Evolutionary conservation across 1,139 yeast species (phyloP).

Genomic region (Schwanniomyces etchellsii): DNA sequence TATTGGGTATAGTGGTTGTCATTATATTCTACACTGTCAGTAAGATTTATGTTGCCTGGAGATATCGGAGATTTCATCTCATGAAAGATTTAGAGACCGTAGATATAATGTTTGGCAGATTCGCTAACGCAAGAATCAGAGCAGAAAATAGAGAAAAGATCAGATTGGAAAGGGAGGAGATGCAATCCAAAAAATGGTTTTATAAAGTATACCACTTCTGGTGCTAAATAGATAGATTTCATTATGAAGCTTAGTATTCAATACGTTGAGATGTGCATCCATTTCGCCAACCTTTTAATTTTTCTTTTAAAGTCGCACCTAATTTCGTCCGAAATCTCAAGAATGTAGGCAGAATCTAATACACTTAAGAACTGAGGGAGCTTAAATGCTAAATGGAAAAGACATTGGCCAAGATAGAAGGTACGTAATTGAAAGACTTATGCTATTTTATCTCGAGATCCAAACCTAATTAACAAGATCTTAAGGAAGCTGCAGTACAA

Average conservation of each 20-base stretch:
- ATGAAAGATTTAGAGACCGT: conserved; percentile 4
- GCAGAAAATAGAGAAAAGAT: conserved; percentile 2
- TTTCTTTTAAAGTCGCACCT: too few relatives aligned
- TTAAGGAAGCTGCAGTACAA: not conserved
- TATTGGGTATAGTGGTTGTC: conserved; percentile 20
- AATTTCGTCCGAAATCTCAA: too few relatives aligned
- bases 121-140: conserved; percentile 4
- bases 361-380: too few relatives aligned
- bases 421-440: too few relatives aligned
- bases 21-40: conserved; percentile 18
- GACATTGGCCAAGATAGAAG: too few relatives aligned
- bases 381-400: too few relatives aligned
- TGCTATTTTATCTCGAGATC: too few relatives aligned
- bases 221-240: conserved; percentile 3
- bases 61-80: conserved; percentile 3
- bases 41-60: conserved; percentile 16
- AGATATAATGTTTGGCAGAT: conserved; percentile 5
- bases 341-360: too few relatives aligned
- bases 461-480: too few relatives aligned
- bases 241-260: too few relatives aligned
- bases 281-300: too few relatives aligned
- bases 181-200: conserved; percentile 3
- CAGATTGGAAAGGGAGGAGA: not conserved
- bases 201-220: conserved; percentile 1
- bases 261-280: too few relatives aligned